Evolutionary conservation across 345 rosid genomes (phyloP), one percentile per base, ranked within the genome.

Genomic region (Geranium brycei): DNA sequence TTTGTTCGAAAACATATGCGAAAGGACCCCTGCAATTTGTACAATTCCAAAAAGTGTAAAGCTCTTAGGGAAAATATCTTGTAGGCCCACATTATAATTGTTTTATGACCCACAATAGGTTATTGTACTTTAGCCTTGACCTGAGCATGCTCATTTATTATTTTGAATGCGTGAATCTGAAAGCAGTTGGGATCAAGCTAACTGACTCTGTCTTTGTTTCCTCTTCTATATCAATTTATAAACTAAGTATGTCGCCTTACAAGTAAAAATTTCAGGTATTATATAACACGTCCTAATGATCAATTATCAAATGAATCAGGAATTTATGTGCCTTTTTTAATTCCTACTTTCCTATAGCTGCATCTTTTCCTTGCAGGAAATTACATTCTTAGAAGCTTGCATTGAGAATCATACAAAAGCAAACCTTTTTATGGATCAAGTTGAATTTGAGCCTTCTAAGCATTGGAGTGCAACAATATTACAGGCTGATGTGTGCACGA

Each of bases 371-470:
- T 68, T 68, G 75, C 88, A 93, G 96, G 99, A 91, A 73, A 75
- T 76, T 35, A 91, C 97, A 64, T 88, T 72, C 71, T 73, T 93
- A 70, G 99, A 93, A 78, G 97, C 96, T 41, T 93, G 95, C 79
- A 83, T 93, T 71, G 96, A 91, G 73, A 93, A 91, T 76, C 97
- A 88, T 71, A 88, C 96, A 67, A 93, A 93, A 76, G 70, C 91
- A 55, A 86, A 80, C 78, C 95, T 90, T 74, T 88, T 85, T 60
- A 85, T 93, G 97, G 97, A 91, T 74, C 96, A 85, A 88, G 97
- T 91, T 72, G 97, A 93, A 77, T 93, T 93, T 78, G 99, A 93
- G 79, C 96, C 99, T 61, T 78, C 97, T 61, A 87, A 78, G 71
- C 73, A 79, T 73, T 91, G 97, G 97, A 82, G 59, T 75, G 95